These are phyloP conservation scores for Plasmodium reichenowi DNA, from an alignment of 169 alveolate genomes.

Conservation along the genomic window DNA sequence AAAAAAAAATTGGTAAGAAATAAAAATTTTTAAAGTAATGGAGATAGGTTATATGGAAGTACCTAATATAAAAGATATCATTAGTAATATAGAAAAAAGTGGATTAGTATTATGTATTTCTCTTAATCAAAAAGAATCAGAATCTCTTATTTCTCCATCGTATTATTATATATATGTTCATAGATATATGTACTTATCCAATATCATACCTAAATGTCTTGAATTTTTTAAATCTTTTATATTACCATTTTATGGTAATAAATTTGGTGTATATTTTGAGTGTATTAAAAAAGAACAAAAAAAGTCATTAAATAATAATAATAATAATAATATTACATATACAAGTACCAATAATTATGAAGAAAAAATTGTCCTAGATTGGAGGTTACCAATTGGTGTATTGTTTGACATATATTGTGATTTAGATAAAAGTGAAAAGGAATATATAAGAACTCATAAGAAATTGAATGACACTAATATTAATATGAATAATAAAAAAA, in stretches of 20 bases:
- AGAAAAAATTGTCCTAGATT: constrained; percentile 49
- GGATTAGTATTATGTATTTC: constrained; percentile 50
- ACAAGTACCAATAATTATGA: not conserved
- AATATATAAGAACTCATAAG: not conserved
- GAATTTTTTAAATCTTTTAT: constrained; percentile 64
- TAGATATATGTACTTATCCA: constrained; percentile 66
- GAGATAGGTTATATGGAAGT: constrained; percentile 17
- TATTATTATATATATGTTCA: constrained; percentile 52
- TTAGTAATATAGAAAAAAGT: constrained; percentile 38
- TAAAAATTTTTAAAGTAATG: not conserved
- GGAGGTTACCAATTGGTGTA: constrained; percentile 74
- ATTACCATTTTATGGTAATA: constrained; percentile 58
- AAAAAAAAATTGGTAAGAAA: constrained; percentile 31
- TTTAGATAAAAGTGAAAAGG: constrained; percentile 6
- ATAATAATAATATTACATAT: not conserved
- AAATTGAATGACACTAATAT: too few relatives aligned
- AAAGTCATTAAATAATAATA: not conserved
- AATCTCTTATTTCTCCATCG: constrained; percentile 41
- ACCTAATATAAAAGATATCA: constrained; percentile 46
- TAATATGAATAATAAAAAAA: not conserved
- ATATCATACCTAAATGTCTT: constrained; percentile 65
- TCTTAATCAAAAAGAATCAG: constrained; percentile 43
- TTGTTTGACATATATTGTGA: constrained; percentile 67
- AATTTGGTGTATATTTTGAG: constrained; percentile 67
- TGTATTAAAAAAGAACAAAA: not conserved